Conservation (phyloP, 768 basidiomycete species). For the Neoboletus magnificus region DNA sequence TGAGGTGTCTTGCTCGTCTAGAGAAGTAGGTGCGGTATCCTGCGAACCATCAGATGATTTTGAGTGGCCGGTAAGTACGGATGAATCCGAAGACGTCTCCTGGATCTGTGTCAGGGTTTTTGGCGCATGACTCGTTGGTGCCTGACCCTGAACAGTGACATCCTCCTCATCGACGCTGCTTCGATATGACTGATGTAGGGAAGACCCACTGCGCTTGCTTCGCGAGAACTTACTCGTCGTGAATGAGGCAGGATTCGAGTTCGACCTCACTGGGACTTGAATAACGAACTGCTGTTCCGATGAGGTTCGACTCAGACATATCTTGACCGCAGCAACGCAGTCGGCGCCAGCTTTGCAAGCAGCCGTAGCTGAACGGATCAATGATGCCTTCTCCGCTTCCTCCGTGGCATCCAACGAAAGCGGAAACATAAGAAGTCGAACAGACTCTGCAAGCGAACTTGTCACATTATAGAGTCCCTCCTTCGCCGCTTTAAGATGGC, state of each 20-base stretch:
- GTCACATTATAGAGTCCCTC: conserved; percentile 83
- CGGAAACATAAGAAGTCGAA: conserved; percentile 66
- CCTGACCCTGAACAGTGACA: conserved; percentile 53
- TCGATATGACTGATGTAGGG: conserved; percentile 36
- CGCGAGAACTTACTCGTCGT: conserved; percentile 48
- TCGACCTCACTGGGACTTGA: conserved; percentile 52
- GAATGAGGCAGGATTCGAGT: conserved; percentile 42
- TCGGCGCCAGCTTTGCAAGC: conserved; percentile 87
- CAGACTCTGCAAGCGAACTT: conserved; percentile 82
- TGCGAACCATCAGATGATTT: conserved; percentile 45
- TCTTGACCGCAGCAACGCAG: conserved; percentile 81
- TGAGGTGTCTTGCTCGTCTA: conserved; percentile 41
- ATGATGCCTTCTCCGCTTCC: conserved; percentile 74
- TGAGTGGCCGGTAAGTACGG: conserved; percentile 39
- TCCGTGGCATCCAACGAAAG: conserved; percentile 52
- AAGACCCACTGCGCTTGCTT: conserved; percentile 37
- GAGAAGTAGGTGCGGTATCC: conserved; percentile 49
- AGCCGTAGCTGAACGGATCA: conserved; percentile 83
- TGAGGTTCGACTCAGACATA: conserved; percentile 65
- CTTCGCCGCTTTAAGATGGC: conserved; percentile 66
- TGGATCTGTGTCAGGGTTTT: conserved; percentile 27
- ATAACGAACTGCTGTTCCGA: conserved; percentile 64
- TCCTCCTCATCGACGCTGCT: conserved; percentile 55
- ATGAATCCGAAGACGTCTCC: conserved; percentile 49
- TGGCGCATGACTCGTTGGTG: conserved; percentile 26